These are phyloP conservation scores for Psophocarpus tetragonolobus DNA, from an alignment of 306 rosid genomes.

Conservation along the genomic window DNA sequence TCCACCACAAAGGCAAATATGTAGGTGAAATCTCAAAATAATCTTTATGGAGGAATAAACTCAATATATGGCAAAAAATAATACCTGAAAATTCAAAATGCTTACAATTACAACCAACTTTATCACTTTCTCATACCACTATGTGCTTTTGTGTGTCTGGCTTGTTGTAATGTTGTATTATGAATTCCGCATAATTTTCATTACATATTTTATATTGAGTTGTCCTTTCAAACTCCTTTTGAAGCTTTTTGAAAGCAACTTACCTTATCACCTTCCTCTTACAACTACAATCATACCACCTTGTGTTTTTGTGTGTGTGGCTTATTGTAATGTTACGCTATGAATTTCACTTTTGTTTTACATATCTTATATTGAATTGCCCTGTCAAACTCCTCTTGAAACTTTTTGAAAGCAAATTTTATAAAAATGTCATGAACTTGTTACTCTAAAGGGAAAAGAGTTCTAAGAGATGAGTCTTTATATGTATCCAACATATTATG, in stretches of 20 bases:
- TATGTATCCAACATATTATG: neutral
- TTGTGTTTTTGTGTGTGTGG: neutral
- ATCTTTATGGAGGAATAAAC: neutral
- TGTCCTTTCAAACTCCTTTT: neutral
- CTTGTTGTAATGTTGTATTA: neutral
- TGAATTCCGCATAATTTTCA: neutral
- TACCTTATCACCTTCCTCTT: no score
- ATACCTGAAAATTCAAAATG: neutral
- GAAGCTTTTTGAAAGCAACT: neutral
- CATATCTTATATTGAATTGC: conserved; percentile 5
- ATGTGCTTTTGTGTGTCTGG: neutral
- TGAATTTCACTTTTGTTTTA: neutral
- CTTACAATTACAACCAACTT: neutral
- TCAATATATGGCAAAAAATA: neutral
- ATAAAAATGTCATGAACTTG: neutral
- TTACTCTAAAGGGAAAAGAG: neutral
- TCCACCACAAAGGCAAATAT: neutral
- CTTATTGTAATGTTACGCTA: neutral
- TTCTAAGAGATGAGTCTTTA: neutral
- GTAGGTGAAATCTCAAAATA: neutral
- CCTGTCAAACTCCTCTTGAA: neutral
- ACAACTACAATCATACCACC: neutral
- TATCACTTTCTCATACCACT: neutral
- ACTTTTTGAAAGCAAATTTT: neutral
- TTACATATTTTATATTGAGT: neutral